Evolutionary conservation across 306 rosid species (phyloP).

Genomic region (Pyrus pyrifolia): DNA sequence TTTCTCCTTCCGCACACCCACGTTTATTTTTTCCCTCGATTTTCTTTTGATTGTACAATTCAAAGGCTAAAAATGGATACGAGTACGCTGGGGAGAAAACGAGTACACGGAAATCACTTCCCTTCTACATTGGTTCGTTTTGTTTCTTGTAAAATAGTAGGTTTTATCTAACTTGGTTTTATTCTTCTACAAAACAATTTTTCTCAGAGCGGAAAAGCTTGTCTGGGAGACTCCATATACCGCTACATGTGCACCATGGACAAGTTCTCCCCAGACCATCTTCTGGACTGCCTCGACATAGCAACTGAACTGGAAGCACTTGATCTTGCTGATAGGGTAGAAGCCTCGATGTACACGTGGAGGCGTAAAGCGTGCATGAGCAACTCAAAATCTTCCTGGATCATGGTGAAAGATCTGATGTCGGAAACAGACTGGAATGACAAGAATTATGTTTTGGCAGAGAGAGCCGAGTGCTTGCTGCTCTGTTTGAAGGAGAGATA

Average conservation of each 20-base stretch:
- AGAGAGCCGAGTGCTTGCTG: slow-evolving; percentile 70
- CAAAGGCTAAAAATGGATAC: background rate
- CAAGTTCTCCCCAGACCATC: slow-evolving; percentile 63
- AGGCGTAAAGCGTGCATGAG: slow-evolving; percentile 79
- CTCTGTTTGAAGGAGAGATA: slow-evolving; percentile 77
- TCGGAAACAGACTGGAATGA: slow-evolving; percentile 52
- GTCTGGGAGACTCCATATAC: slow-evolving; percentile 73
- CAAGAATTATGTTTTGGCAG: slow-evolving; percentile 73
- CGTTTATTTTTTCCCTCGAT: background rate
- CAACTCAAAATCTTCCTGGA: slow-evolving; percentile 89
- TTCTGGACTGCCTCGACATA: slow-evolving; percentile 59
- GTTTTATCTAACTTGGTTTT: background rate
- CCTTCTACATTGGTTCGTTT: background rate
- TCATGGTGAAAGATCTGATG: slow-evolving; percentile 71
- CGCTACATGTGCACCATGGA: slow-evolving; percentile 49
- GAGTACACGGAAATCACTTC: background rate
- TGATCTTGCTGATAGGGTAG: slow-evolving; percentile 71
- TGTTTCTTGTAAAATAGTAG: background rate
- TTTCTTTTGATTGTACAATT: background rate
- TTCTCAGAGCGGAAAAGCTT: slow-evolving; percentile 72
- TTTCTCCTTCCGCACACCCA: background rate
- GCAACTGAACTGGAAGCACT: slow-evolving; percentile 92
- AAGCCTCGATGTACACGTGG: slow-evolving; percentile 97
- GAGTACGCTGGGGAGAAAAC: background rate
- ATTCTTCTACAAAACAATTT: background rate